These are phyloP conservation scores for Magnaporthiopsis incrustans DNA, from an alignment of 2,329 filamentous ascomycete genomes.

Conservation along the genomic window DNA sequence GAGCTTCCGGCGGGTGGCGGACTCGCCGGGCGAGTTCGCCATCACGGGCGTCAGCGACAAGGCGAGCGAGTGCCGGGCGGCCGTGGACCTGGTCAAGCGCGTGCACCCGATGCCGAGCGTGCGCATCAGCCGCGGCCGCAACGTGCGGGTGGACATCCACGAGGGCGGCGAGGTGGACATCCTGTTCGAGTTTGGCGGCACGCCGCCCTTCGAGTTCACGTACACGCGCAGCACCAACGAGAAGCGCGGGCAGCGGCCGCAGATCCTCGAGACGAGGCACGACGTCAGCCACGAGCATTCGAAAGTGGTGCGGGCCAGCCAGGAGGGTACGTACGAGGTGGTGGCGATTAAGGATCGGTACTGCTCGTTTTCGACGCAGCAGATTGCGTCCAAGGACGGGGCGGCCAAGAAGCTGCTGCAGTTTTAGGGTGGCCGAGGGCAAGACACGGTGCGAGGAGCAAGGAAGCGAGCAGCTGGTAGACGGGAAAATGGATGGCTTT, in stretches of 20 bases:
- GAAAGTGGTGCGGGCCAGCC: slow-evolving; percentile 75
- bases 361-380: slow-evolving; percentile 77
- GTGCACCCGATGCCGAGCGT: slow-evolving; percentile 93
- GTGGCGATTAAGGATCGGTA: slow-evolving; percentile 90
- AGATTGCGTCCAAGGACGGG: slow-evolving; percentile 32
- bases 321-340: slow-evolving; percentile 96
- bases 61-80: slow-evolving; percentile 78
- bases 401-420: slow-evolving; percentile 25
- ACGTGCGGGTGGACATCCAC: slow-evolving; percentile 83
- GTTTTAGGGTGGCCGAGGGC: slow-evolving; percentile 6
- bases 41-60: slow-evolving; percentile 84
- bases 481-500: not conserved
- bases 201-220: slow-evolving; percentile 94
- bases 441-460: not conserved
- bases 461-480: not conserved
- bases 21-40: slow-evolving; percentile 79
- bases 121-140: slow-evolving; percentile 75
- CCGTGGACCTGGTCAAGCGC: slow-evolving; percentile 67
- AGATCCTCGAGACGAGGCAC: slow-evolving; percentile 83
- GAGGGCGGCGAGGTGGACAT: slow-evolving; percentile 93
- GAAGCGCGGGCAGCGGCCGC: slow-evolving; percentile 62
- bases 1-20: slow-evolving; percentile 86
- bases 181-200: slow-evolving; percentile 89
- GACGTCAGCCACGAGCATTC: slow-evolving; percentile 75
- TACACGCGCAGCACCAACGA: slow-evolving; percentile 87